phyloP scores from a whole-genome alignment of 2,329 filamentous ascomycete species.

The Phyllosticta paracitricarpa region DNA sequence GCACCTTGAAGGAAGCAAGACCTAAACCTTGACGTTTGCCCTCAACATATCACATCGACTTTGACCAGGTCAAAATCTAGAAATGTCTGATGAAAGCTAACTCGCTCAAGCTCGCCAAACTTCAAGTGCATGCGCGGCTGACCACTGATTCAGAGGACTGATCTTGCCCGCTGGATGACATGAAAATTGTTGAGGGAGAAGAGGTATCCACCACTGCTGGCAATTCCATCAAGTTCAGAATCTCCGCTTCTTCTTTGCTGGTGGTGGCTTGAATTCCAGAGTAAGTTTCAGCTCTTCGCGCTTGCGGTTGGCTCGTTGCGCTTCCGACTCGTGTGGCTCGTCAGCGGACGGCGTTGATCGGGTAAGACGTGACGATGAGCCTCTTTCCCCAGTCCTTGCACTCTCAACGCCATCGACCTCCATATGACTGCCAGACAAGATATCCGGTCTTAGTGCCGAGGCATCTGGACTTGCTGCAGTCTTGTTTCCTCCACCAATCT shows the following conservation, averaged over 20 bases:
- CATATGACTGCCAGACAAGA: neutral
- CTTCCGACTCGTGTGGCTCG: constrained; percentile 29
- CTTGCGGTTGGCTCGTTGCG: constrained; percentile 45
- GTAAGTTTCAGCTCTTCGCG: constrained; percentile 47
- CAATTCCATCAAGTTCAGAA: constrained; percentile 29
- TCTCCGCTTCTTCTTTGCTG: constrained; percentile 44
- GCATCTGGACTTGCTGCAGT: neutral
- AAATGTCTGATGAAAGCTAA: neutral
- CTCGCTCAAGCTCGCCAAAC: neutral
- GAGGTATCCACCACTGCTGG: neutral
- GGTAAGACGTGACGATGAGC: neutral
- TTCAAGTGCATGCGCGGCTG: neutral
- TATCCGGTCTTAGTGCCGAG: neutral
- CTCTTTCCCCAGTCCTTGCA: neutral
- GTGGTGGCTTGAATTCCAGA: constrained; percentile 41
- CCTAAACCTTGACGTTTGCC: neutral
- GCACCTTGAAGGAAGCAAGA: neutral
- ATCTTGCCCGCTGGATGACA: no score
- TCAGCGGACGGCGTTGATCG: neutral
- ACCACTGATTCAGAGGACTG: no score
- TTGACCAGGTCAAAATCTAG: neutral
- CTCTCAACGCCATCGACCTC: neutral
- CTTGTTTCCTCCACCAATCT: constrained; percentile 13
- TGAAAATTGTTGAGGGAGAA: no score
- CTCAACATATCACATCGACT: neutral